Evolutionary conservation across 2,329 filamentous ascomycete genomes (phyloP), one percentile per base, ranked within the genome.

Genomic region (Exophiala calicioides): DNA sequence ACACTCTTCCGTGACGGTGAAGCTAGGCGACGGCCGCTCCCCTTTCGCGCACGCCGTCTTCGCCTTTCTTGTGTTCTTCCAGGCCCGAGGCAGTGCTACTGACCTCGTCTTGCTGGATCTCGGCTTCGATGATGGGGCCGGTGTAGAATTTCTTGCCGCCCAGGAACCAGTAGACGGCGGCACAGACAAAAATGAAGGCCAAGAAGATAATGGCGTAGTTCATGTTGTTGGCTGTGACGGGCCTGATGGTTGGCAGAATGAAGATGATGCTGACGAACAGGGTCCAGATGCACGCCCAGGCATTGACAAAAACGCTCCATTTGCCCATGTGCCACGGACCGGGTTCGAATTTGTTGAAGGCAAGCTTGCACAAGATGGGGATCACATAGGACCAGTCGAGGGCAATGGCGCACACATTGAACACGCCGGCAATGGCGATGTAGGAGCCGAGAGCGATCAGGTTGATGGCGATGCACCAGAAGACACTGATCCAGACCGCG

Each of bases 401-500:
- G 3, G 68, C 68, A 40, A 72, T 72, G 45, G 70, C 68, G 53
- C 65, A 69, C 33, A 72, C 63, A 48, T 71, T 73, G 60, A 73
- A 73, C 18, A 73, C 68, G 48, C 68, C 70, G 8, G 58, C 40
- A 34, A 73, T 72, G 50, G 70, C 68, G 20, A 73, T 71, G 60
- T 78, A 77, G 20, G 72, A 77, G 33, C 75, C 78, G 4, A 82
- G 72, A 32, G 73, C 78, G 58, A 81, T 79, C 52, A 81, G 67
- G 62, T 81, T 81, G 66, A 82, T 78, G 38, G 70, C 65, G 52
- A 80, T 73, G 64, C 76, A 80, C 50, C 71, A 75, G 56, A 75
- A 63, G 21, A 76, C 69, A 44, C 72, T 76, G 44, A 80, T 69
- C 78, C 78, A 81, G 37, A 80, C 77, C 10, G 77, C 74, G 21